A percentile compares a stretch with the other conserved stretches of the same genome.
Conservation (phyloP, 2,329 filamentous ascomycete species). For the Aspergillus brasiliensis region DNA sequence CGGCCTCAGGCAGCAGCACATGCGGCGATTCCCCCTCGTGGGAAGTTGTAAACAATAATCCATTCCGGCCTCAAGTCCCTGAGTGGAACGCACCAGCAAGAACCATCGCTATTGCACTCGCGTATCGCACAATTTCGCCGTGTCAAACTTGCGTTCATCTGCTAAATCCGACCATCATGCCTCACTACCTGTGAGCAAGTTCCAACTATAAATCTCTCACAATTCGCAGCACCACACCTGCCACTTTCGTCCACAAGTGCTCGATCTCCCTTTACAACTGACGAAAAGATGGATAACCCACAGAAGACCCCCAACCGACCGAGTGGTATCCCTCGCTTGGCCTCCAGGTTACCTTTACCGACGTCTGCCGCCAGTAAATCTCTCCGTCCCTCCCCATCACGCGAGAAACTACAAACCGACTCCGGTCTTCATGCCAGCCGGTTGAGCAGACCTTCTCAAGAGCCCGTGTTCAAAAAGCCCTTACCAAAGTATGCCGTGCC, state of each 20-base stretch:
- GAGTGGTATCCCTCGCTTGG: conserved; percentile 52
- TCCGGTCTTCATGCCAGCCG: conserved; percentile 40
- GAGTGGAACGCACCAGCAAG: not conserved
- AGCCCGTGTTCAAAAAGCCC: conserved; percentile 40
- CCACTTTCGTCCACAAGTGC: not conserved
- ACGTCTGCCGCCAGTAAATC: conserved; percentile 42
- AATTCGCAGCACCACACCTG: not conserved
- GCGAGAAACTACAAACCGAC: conserved; percentile 49
- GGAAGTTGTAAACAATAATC: not conserved
- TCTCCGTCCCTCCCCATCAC: conserved; percentile 51
- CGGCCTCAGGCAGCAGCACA: not conserved
- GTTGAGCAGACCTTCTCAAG: conserved; percentile 43
- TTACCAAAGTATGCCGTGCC: conserved; percentile 29
- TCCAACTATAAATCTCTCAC: not conserved
- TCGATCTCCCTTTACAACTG: not conserved
- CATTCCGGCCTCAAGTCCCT: not conserved
- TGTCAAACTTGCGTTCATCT: not conserved
- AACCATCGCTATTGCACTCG: not conserved
- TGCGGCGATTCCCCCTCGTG: not conserved
- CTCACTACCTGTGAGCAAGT: not conserved
- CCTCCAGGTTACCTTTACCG: conserved; percentile 57
- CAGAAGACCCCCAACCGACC: conserved; percentile 31
- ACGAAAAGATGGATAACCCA: conserved; percentile 38
- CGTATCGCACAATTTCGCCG: too few species aligned
- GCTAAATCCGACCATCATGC: not conserved